These are phyloP conservation scores for Actinidia polygama DNA, from an alignment of 179 eudicot genomes.

Conservation along the genomic window DNA sequence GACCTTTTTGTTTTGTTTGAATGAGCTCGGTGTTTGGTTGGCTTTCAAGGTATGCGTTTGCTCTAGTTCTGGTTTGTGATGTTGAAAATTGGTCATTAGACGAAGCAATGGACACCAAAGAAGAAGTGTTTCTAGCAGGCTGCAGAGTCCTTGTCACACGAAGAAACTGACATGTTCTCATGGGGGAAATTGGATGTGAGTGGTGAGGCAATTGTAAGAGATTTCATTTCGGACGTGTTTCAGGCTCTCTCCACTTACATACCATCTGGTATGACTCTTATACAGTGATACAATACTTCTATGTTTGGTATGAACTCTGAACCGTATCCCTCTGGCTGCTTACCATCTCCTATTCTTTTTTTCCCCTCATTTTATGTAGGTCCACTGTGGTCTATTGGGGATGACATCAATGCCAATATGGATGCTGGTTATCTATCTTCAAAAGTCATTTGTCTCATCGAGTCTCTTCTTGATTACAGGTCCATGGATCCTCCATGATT, in stretches of 20 bases:
- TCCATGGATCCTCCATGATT: conserved; percentile 20
- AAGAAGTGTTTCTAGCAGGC: conserved; percentile 53
- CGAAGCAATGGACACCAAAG: neutral
- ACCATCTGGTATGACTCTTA: conserved; percentile 56
- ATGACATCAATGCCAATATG: conserved; percentile 38
- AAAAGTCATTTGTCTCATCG: conserved; percentile 68
- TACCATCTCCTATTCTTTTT: neutral
- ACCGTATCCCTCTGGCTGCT: neutral
- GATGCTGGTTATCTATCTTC: conserved; percentile 56
- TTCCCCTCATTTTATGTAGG: conserved; percentile 25
- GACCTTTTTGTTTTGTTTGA: conserved; percentile 61
- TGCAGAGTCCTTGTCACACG: conserved; percentile 54
- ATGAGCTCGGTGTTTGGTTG: conserved; percentile 89
- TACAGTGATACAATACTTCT: neutral
- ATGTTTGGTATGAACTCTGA: neutral
- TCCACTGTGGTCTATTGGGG: conserved; percentile 40
- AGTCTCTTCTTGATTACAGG: conserved; percentile 79
- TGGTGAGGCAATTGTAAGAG: conserved; percentile 49
- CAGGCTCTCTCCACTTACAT: conserved; percentile 46
- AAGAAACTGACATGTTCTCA: conserved; percentile 42
- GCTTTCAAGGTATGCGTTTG: conserved; percentile 62
- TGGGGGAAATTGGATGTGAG: conserved; percentile 60
- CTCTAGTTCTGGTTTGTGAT: conserved; percentile 2
- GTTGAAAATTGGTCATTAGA: neutral
- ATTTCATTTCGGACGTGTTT: conserved; percentile 55